Conservation (phyloP, 2,329 filamentous ascomycete genomes). For the Calonectria hongkongensis region DNA sequence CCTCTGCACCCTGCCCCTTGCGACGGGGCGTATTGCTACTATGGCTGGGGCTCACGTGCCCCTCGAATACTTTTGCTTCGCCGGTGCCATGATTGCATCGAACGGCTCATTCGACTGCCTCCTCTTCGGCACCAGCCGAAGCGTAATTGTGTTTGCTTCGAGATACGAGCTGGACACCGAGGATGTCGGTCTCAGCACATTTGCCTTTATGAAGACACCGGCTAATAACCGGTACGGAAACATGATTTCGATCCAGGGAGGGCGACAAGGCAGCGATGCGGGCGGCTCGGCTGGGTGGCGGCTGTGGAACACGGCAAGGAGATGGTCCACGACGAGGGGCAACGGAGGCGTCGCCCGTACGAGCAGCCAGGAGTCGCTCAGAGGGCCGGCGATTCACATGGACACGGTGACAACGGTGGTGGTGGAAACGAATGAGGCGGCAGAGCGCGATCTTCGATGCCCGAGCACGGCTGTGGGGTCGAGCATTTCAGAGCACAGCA, state of each 20-base stretch:
- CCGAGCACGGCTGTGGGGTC: constrained; percentile 50
- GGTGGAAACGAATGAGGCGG: constrained; percentile 60
- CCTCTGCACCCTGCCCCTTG: constrained; percentile 80
- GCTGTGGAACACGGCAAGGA: constrained; percentile 48
- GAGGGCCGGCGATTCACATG: constrained; percentile 65
- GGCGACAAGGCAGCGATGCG: constrained; percentile 43
- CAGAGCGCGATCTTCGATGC: constrained; percentile 53
- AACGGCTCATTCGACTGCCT: constrained; percentile 74
- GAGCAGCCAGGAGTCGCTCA: constrained; percentile 58
- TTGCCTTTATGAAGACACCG: constrained; percentile 68
- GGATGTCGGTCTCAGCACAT: constrained; percentile 71
- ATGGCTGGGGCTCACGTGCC: constrained; percentile 74
- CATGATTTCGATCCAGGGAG: constrained; percentile 62
- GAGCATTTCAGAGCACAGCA: constrained; percentile 54
- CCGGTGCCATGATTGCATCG: constrained; percentile 74
- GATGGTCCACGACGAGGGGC: constrained; percentile 32
- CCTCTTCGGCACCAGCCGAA: constrained; percentile 71
- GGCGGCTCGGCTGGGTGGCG: constrained; percentile 52
- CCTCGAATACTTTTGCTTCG: constrained; percentile 74
- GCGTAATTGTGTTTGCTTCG: constrained; percentile 70
- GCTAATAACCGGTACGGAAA: constrained; percentile 63
- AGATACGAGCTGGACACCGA: constrained; percentile 61
- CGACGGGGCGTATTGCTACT: constrained; percentile 77
- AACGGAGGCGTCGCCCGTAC: constrained; percentile 46
- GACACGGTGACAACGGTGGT: constrained; percentile 66